These are phyloP conservation scores for Syzygium malaccense DNA, from an alignment of 441 rosid species.

Conservation along the genomic window DNA sequence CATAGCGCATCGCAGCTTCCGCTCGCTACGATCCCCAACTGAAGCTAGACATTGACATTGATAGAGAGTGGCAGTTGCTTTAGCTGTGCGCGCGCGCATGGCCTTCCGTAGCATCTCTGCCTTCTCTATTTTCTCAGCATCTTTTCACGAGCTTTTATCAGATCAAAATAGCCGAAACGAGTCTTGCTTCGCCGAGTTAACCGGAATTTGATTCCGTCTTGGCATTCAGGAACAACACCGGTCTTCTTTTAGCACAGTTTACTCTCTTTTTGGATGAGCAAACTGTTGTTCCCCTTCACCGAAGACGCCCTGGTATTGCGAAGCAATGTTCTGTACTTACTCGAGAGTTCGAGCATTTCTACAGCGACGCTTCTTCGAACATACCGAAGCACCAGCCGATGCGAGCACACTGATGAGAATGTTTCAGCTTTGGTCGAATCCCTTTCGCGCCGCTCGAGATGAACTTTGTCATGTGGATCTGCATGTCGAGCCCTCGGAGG, in stretches of 20 bases:
- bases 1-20: not conserved
- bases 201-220: not conserved
- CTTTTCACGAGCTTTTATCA: not conserved
- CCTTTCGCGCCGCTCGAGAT: not conserved
- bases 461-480: not conserved
- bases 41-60: not conserved
- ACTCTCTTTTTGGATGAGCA: not conserved
- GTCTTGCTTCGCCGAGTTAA: not conserved
- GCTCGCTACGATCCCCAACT: not conserved
- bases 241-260: not conserved
- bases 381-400: not conserved
- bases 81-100: not conserved
- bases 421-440: not conserved
- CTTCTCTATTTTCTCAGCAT: not conserved
- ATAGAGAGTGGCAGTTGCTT: not conserved
- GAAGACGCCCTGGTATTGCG: not conserved
- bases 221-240: not conserved
- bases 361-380: not conserved
- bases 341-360: not conserved
- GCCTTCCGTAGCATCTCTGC: not conserved
- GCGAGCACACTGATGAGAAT: not conserved
- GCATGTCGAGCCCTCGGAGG: not conserved
- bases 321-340: not conserved
- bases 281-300: not conserved
- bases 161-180: not conserved